Base-by-base conservation (phyloP, 2,329 filamentous ascomycete species). In the Hypoxylon sp. region DNA sequence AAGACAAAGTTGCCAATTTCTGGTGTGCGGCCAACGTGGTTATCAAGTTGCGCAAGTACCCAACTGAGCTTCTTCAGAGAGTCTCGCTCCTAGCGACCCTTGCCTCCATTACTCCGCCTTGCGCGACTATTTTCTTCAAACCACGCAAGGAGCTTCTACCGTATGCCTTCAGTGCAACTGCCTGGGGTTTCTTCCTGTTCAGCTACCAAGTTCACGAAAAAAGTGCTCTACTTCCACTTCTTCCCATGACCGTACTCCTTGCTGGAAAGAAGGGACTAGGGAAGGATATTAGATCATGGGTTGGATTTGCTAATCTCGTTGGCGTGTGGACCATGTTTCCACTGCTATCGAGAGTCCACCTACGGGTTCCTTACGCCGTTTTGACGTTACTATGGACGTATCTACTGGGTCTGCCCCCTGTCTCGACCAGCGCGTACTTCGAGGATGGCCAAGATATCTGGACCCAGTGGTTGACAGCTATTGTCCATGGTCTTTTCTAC, bases 161-260 rank as follows among this genome's bases (percentile, higher is more conserved):
- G 0, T 85, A 92, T 34, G 92, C 92, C 0, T 88, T 98, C 62
- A 91, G 94, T 1, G 86, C 91, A 1, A 94, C 92, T 0, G 92
- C 94, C 1, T 99, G 96, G 96, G 95, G 91, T 0, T 99, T 99
- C 83, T 99, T 98, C 78, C 84, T 99, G 14, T 98, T 96, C 81
- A 96, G 93, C 73, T 99, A 97, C 78, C 96, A 99, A 77, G 96
- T 99, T 0, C 96, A 99, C 74, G 96, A 99, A 81, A 99, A 99
- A 85, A 97, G 94, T 70, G 93, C 97, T 0, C 84, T 99, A 4
- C 86, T 99, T 2, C 96, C 96, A 0, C 83, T 99, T 48, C 87
- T 98, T 77, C 96, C 96, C 0, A 97, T 96, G 92, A 98, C 94
- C 0, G 80, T 97, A 5, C 84, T 98, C 4, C 84, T 99, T 39